Percentiles rank a stretch among this genome's conserved stretches.
Conservation (phyloP, 306 rosid genomes). For the Vigna radiata region DNA sequence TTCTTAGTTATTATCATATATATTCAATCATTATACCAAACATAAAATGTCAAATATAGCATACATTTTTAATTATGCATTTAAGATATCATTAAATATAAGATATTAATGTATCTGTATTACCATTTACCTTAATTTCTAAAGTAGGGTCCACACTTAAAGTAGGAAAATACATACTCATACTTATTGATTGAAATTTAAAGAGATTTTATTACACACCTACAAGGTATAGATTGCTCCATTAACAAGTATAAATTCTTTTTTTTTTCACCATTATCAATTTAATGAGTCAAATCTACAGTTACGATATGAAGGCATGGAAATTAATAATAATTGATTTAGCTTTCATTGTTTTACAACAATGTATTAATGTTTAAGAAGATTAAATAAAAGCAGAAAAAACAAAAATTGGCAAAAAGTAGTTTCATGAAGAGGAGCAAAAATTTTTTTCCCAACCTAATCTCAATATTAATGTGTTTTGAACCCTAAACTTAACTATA, state of each 20-base stretch:
- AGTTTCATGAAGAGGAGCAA: constrained; percentile 7
- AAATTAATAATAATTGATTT: constrained; percentile 5
- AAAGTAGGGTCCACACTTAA: not conserved
- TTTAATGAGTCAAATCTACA: not conserved
- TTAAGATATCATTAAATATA: not conserved
- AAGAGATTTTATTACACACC: not conserved
- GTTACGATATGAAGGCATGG: not conserved
- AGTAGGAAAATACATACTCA: not conserved
- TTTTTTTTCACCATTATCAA: not conserved
- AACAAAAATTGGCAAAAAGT: constrained; percentile 37
- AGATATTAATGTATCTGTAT: no score
- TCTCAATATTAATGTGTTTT: not conserved
- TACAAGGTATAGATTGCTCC: not conserved
- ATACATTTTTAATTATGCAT: not conserved
- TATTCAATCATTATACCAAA: not conserved
- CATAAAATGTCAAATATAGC: not conserved
- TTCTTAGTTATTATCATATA: not conserved
- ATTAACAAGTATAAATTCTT: no score
- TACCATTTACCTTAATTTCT: not conserved
- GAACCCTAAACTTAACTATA: not conserved
- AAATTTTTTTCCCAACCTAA: not conserved
- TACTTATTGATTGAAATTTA: not conserved
- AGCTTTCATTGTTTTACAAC: constrained; percentile 23
- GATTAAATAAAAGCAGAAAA: constrained; percentile 32
- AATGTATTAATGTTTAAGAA: not conserved